These are phyloP conservation scores for Knoxdaviesia capensis DNA, from an alignment of 2,329 filamentous ascomycete species.

Conservation along the genomic window DNA sequence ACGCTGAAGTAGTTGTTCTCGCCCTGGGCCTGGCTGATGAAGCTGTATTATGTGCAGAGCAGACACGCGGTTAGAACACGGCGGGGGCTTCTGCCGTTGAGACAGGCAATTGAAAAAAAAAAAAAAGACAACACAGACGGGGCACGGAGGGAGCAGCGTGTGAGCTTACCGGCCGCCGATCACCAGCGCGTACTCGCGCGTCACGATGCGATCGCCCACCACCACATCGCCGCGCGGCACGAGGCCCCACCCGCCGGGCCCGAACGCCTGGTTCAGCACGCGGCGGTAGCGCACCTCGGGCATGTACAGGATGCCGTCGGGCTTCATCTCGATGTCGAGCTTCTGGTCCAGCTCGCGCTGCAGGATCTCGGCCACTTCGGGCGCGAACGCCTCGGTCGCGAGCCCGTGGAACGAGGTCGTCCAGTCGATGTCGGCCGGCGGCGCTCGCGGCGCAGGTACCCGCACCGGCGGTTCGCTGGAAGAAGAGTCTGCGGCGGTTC, in stretches of 20 bases:
- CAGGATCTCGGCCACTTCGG: constrained; percentile 48
- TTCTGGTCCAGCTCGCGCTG: constrained; percentile 43
- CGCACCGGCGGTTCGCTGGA: too few species aligned
- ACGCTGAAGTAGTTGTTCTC: constrained; percentile 86
- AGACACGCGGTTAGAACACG: constrained; percentile 1
- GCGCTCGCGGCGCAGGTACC: neutral
- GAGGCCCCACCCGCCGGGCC: constrained; percentile 87
- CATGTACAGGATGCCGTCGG: constrained; percentile 87
- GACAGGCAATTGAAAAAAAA: too few species aligned
- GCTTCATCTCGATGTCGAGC: constrained; percentile 81
- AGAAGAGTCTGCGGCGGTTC: neutral
- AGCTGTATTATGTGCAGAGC: constrained; percentile 26
- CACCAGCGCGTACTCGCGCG: constrained; percentile 83
- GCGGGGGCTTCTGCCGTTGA: neutral
- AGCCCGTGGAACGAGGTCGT: constrained; percentile 67
- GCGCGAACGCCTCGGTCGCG: constrained; percentile 46
- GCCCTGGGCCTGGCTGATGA: constrained; percentile 80
- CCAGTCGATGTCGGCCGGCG: constrained; percentile 42
- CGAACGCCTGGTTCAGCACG: constrained; percentile 78
- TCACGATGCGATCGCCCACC: constrained; percentile 62
- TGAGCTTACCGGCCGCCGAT: constrained; percentile 62
- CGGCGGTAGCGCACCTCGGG: constrained; percentile 96
- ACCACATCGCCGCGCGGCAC: constrained; percentile 73
- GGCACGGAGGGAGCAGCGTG: neutral
- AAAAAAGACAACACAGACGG: neutral